Base-by-base conservation (phyloP, 352 stramenopile genomes). In the Globisporangium acanthophoron region DNA sequence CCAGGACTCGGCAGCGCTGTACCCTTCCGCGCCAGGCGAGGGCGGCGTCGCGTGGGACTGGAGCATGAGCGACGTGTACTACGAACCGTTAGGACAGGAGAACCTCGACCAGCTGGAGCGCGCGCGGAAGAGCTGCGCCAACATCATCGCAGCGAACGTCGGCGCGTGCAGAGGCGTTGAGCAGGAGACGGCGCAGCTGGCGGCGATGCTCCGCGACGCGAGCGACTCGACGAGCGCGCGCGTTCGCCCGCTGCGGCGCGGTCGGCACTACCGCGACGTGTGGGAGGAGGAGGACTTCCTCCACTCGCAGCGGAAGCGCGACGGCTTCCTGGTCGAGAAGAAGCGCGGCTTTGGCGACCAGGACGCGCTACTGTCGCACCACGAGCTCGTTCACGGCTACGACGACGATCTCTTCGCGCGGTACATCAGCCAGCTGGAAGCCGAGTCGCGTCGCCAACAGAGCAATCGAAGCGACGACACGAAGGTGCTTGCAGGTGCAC, bases 221-320 rank as follows among this genome's bases (percentile, higher is more conserved):
- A 71, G 62, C 20, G 61, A 78, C 49, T 7, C 29, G 1, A 57
- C 43, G 9, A 62, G 52, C 6, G 64, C 59, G 13, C 59, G 68
- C 39, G 61, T 86, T n/a, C 67, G 69, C 0, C 50, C 69, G 6
- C 40, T 79, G 51, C 71, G 69, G 27, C 71, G 85, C 24, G 86
- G 86, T 7, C 80, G 84, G 37, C 78, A 52, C 31, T 95, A 93
- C 55, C 76, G 68, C 20, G 86, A 94, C 33, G 61, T 81, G 54
- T 95, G 86, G 86, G 78, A 88, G 43, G 86, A 95, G 66, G 69
- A 68, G 18, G 80, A 91, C 39, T 90, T 80, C 67, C 49, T 91
- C 20, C 51, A 54, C 12, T 21, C n/a, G 3, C 56, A 78, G 45
- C 65, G 60, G 53, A 73, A 67, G 69, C 63, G 41, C 60, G 58